Evolutionary conservation across 225 moss, liverwort and hornwort species (phyloP), one percentile per base, ranked within the genome.

Genomic region (Anthoceros angustus): DNA sequence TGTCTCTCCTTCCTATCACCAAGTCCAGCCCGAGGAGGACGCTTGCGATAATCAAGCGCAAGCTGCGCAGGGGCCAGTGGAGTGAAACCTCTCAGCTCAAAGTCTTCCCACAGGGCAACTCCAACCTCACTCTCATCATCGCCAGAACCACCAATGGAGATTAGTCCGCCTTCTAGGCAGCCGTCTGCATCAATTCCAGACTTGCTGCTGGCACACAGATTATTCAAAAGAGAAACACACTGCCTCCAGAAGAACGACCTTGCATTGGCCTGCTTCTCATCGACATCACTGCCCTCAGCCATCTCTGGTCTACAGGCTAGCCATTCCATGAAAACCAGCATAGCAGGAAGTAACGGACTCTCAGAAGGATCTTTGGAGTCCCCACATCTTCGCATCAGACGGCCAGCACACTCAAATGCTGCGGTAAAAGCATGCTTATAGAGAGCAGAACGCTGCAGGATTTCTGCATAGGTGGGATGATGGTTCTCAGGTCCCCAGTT

Each of bases 281-380:
- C 85, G 16, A 87, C 74, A 72, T 98, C 98, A 84, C 79, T 92
- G 63, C 86, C 92, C 39, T 83, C 74, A 63, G 92, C 86, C 89
- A 92, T 84, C 68, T 98, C 89, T 68, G 89, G 92, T 74, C 78
- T 82, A 63, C 92, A 86, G 64, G 98, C 98, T 73, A 98, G 76
- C 98, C 98, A 98, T 68, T 98, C 98, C 78, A 98, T 78, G 74
- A 89, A 98, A 43, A 89, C 75, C 46, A 98, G 77, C 77, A 98
- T 75, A 9, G 92, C 87, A 69, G 98, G 98, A 43, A 98, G 98
- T 65, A 98, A 82, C 64, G 86, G 80, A 72, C 92, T 89, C 70
- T 80, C 85, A 41, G 82, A 75, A 61, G 87, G 78, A 25, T 84
- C 92, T 68, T 76, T 84, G 40, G 85, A 82, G 67, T 84, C 82